phyloP scores from a whole-genome alignment of 2,329 filamentous ascomycete genomes.

The Lachnellula arida region DNA sequence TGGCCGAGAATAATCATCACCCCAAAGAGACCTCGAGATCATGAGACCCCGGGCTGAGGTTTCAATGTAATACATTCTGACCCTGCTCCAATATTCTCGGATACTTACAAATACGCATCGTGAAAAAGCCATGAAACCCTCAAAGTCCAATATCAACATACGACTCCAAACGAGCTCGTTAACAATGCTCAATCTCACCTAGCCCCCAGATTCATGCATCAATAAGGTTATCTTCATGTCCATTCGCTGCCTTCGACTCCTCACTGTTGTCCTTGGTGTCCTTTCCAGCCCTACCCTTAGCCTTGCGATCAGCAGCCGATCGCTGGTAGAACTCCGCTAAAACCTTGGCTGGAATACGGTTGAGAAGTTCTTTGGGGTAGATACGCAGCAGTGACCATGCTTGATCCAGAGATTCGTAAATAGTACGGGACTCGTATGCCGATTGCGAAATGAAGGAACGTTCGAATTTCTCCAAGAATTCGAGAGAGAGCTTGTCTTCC shows the following conservation, averaged over 20 bases:
- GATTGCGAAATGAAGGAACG: constrained; percentile 90
- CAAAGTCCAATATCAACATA: too few relatives aligned
- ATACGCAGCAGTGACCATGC: constrained; percentile 96
- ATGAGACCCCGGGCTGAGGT: constrained; percentile 5
- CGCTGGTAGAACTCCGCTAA: constrained; percentile 80
- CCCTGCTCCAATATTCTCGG: constrained; percentile 10
- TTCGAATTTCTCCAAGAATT: constrained; percentile 99
- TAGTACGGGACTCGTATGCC: constrained; percentile 84
- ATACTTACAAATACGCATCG: constrained; percentile 19
- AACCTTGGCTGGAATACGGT: constrained; percentile 82
- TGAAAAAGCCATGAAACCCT: constrained; percentile 9
- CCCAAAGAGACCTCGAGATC: not conserved
- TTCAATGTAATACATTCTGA: constrained; percentile 21
- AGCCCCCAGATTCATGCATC: constrained; percentile 42
- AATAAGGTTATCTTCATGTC: constrained; percentile 55
- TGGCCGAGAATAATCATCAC: not conserved
- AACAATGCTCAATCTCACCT: not conserved
- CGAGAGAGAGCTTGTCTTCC: constrained; percentile 95
- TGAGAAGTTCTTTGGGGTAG: constrained; percentile 96
- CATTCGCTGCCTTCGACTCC: constrained; percentile 30
- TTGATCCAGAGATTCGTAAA: constrained; percentile 90
- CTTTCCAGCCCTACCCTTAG: constrained; percentile 51
- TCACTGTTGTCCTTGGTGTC: constrained; percentile 37
- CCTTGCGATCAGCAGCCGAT: constrained; percentile 57
- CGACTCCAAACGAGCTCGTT: too few relatives aligned